Base-by-base conservation (phyloP, 768 basidiomycete genomes). In the Exidia glandulosa region DNA sequence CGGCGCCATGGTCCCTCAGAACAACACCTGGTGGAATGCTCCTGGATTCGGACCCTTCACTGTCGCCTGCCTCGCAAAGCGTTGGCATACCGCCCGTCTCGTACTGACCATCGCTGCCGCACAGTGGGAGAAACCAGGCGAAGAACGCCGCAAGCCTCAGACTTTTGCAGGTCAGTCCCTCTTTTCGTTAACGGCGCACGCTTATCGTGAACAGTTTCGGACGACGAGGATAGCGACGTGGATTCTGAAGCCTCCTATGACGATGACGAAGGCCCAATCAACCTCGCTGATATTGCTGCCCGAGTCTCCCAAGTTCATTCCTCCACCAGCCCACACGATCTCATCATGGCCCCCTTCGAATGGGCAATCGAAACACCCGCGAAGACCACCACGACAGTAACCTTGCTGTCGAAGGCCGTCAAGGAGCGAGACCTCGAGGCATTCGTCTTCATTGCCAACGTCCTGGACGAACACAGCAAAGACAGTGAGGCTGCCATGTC, bases 71-170 rank as follows among this genome's bases (percentile, higher is more conserved):
- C 66, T 68, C 30, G 76, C 74, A 14, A 74, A 80, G 7, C 76
- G 73, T 23, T 86, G 83, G 83, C 72, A 75, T 4, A 81, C 82
- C 0, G 83, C 81, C 1, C 78, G 76, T n/a, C 69, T 84, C 5
- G 74, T 86, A n/a, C 65, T 85, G 27, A 78, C 80, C 1, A 83
- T 84, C 61, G 76, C 81, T 3, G 69, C 70, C 2, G 78, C 82
- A 12, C 84, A 86, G 66, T 81, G 81, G 61, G 30, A 54, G 9
- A 71, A 77, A 23, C 70, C 75, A 3, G 66, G 72, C 0, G 71
- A 77, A 7, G 58, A 56, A 4, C 64, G 10, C 23, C 41, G 10
- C 6, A 45, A 45, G 19, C 19, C 41, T 19, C 19, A 45, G 41
- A 45, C 6, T 45, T 23, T 19, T 19, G 41, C 19, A 19, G 23